Evolutionary conservation across 78 protist genomes (phyloP), one percentile per base, ranked within the genome.

Genomic region (Bodo saltans): DNA sequence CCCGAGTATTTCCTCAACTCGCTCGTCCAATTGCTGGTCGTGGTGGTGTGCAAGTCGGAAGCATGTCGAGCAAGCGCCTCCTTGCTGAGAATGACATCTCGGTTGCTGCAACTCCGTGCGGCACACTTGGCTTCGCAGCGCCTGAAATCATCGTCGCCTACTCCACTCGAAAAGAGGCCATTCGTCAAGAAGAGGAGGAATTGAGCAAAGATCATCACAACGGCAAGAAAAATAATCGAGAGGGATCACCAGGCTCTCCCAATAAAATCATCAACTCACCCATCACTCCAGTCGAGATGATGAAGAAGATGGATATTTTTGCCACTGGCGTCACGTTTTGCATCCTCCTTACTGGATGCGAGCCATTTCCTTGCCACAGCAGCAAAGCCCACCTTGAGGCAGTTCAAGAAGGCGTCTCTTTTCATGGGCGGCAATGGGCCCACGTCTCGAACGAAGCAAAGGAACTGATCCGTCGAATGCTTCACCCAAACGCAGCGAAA

Each of bases 321-420:
- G 75, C 75, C 38, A 41, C 75, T 26, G 75, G 75, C 4, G 41
- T 71, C 25, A n/a, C n/a, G 75, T 3, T 71, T 3, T n/a, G n/a
- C 38, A 71, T 71, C 75, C 11, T 71, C 47, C 75, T 71, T 26
- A 71, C 75, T 3, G 75, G 75, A 41, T 3, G 25, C 38, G 75
- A 71, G 75, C 75, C 75, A 30, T 71, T 71, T 12, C 75, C 75
- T 26, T 71, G 75, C 38, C 37, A 33, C 12, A 37, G 47, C 47
- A 29, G 47, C 33, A 1, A 4, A 2, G 52, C 17, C 38, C 75
- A 71, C 37, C 17, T 71, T 21, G 41, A 21, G 12, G 27, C 75
- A 1, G 75, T 71, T 32, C 37, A 27, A 26, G 28, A 12, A 21
- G 75, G 75, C 38, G 28, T 71, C 27, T 8, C 17, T 17, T 47